Percentiles rank a stretch among this genome's conserved stretches.
Evolutionary conservation across 2,329 filamentous ascomycete genomes (phyloP).

Genomic region (Calonectria ilicicola): DNA sequence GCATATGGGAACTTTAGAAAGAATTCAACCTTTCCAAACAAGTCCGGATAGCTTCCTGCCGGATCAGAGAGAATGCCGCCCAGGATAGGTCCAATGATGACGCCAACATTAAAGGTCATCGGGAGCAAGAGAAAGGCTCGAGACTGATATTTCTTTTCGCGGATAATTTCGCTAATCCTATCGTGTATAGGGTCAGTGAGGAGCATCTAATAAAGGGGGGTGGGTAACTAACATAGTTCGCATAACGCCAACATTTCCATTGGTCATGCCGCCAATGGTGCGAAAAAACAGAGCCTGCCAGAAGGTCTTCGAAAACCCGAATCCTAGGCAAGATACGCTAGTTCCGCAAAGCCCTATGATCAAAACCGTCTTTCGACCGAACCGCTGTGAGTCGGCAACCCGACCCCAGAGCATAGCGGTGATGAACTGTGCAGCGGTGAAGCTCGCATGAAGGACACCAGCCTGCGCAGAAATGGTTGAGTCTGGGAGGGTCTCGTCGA

Average conservation of each 20-base stretch:
- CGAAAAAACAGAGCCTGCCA: conserved; percentile 80
- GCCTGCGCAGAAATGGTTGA: conserved; percentile 81
- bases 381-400: conserved; percentile 70
- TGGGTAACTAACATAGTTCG: conserved; percentile 70
- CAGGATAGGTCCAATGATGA: conserved; percentile 77
- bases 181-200: neutral
- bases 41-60: conserved; percentile 65
- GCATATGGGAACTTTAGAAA: conserved; percentile 65
- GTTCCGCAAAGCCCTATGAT: conserved; percentile 81
- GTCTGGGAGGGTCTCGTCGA: conserved; percentile 65
- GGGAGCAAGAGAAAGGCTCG: conserved; percentile 80
- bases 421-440: conserved; percentile 84
- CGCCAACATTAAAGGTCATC: conserved; percentile 79
- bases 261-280: conserved; percentile 77
- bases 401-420: conserved; percentile 88
- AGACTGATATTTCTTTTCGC: conserved; percentile 73
- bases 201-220: neutral
- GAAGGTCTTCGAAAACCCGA: conserved; percentile 75
- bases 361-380: conserved; percentile 82
- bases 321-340: conserved; percentile 56
- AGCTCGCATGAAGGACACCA: conserved; percentile 81
- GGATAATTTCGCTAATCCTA: conserved; percentile 76
- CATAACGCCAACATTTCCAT: conserved; percentile 80
- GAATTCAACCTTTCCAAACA: conserved; percentile 61
- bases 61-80: conserved; percentile 79